phyloP scores from a whole-genome alignment of 169 alveolate genomes.

The Cardiosporidium cionae region DNA sequence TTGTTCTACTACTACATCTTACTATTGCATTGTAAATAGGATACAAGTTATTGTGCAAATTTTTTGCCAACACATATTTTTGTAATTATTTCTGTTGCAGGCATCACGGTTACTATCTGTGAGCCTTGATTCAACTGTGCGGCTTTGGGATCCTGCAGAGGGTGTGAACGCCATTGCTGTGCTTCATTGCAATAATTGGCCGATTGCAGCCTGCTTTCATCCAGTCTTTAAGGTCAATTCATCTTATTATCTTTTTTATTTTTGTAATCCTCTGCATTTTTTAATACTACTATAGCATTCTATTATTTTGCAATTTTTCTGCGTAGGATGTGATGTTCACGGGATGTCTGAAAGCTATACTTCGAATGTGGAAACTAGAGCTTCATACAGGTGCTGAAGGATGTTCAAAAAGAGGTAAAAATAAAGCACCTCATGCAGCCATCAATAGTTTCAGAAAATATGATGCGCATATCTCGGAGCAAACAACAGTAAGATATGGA shows the following conservation, averaged over 20 bases:
- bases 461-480: no score
- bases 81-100: background rate
- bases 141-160: conserved; percentile 27
- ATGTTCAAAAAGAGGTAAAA: no score
- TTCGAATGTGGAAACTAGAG: conserved; percentile 26
- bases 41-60: background rate
- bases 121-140: background rate
- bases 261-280: background rate
- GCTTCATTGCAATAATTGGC: conserved; percentile 24
- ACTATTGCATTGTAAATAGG: background rate
- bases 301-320: background rate
- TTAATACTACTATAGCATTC: background rate
- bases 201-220: conserved; percentile 19
- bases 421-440: no score
- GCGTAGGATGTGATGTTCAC: conserved; percentile 25
- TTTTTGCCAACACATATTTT: background rate
- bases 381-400: background rate
- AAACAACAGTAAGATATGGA: no score
- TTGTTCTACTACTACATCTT: background rate
- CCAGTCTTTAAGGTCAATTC: conserved; percentile 13
- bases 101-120: background rate
- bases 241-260: background rate
- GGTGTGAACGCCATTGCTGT: conserved; percentile 16
- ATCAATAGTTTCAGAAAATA: no score
- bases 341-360: conserved; percentile 23